These are phyloP conservation scores for Solanum raphanifolium DNA, from an alignment of 257 asterid genomes.

Conservation along the genomic window DNA sequence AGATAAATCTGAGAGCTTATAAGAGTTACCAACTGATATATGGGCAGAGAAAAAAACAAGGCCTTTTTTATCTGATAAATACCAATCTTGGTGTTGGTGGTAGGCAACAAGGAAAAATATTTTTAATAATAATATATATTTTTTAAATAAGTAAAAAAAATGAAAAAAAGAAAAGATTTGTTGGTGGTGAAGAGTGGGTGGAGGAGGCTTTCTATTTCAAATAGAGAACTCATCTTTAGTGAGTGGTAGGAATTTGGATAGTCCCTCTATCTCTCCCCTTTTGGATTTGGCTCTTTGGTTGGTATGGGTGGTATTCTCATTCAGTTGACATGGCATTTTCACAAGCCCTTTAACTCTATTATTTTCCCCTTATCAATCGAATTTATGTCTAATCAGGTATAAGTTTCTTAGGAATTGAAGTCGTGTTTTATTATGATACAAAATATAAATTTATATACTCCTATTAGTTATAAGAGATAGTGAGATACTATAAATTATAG, in stretches of 20 bases:
- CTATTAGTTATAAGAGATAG: too few relatives aligned
- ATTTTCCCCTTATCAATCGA: too few relatives aligned
- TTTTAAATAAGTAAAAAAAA: background rate
- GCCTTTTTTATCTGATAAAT: background rate
- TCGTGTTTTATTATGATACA: background rate
- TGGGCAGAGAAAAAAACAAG: constrained; percentile 6
- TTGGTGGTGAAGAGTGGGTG: constrained; percentile 58
- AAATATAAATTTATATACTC: too few relatives aligned
- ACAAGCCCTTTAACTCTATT: background rate
- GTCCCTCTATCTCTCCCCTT: background rate
- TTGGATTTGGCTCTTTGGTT: background rate
- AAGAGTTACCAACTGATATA: background rate
- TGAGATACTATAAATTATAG: background rate
- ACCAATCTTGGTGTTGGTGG: background rate
- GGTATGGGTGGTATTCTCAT: background rate
- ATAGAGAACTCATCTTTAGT: constrained; percentile 51
- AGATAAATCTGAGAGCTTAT: constrained; percentile 5
- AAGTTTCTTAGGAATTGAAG: too few relatives aligned
- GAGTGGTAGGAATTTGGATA: constrained; percentile 50
- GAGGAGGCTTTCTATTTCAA: constrained; percentile 56
- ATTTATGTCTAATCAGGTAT: too few relatives aligned
- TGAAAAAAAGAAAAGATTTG: background rate
- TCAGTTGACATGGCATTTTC: background rate
- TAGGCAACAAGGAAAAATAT: background rate
- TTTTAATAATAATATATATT: background rate